Evolutionary conservation across 495 filamentous ascomycete species (phyloP), one percentile per base, ranked within the genome.

Genomic region (Barbatosphaeria neglecta): DNA sequence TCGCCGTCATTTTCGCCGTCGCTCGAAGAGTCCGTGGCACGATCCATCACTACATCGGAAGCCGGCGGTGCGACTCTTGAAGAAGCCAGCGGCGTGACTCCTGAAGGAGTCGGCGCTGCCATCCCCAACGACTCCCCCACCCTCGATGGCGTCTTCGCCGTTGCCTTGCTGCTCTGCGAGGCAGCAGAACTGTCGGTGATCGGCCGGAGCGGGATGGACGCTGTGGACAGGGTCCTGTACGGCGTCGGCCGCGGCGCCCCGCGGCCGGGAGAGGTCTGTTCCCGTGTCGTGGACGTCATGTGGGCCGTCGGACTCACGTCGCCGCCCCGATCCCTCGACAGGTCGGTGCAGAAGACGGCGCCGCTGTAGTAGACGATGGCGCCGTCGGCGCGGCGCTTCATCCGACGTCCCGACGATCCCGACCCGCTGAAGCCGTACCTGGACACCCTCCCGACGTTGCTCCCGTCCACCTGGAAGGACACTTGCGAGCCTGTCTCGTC

Each of bases 281-380:
- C 44, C 8, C 44, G 41, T 37, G 59, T 55, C 37, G 51, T 60
- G 42, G 63, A 69, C 16, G 58, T 62, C 56, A 67, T 66, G 54
- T 62, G 66, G 1, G 55, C 66, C 45, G 49, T 57, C 39, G 58
- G 58, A 4, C 61, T 74, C 25, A 55, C 50, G 47, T 58, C 67
- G 44, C n/a, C n/a, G n/a, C 56, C 60, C 38, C 66, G 62, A 54
- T 86, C 80, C n/a, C 79, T 75, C 40, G 77, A 84, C 4, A 89
- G 70, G 64, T 90, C 86, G 11, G 80, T 87, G 60, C 77, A 88
- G 58, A 90, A 90, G 1, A 69, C 72, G 6, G 81, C 79, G 20
- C 78, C 76, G 45, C 81, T 83, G 61, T 89, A 90, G 57, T 83
- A 90, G 41, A 87, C 83, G 52, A 89, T 86, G 17, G 86, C 81